Evolutionary conservation across 345 rosid species (phyloP).

Genomic region (Dimocarpus longan): DNA sequence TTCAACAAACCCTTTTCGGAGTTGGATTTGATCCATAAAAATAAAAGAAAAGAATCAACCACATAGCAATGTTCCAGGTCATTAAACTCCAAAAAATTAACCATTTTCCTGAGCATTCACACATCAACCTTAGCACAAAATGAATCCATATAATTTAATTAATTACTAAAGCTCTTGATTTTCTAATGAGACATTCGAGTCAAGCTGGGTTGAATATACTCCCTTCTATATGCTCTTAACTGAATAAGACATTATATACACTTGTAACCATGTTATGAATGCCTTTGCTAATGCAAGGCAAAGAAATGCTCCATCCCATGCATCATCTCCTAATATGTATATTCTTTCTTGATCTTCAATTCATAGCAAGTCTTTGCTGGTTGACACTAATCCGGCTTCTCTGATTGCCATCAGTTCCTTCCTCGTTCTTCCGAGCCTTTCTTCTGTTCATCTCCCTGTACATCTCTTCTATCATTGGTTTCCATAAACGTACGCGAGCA

Average conservation of each 20-base stretch:
- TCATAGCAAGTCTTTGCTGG: constrained; percentile 33
- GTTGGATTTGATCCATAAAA: too few species aligned
- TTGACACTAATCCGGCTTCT: constrained; percentile 37
- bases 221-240: neutral
- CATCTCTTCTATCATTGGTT: constrained; percentile 99
- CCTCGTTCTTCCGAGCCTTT: constrained; percentile 36
- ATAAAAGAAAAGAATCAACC: too few species aligned
- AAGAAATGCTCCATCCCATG: neutral
- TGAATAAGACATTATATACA: constrained; percentile 29
- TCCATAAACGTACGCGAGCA: constrained; percentile 96
- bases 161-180: neutral
- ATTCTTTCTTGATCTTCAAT: constrained; percentile 7
- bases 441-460: constrained; percentile 79
- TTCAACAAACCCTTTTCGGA: too few species aligned
- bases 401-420: constrained; percentile 34
- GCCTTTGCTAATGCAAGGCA: neutral
- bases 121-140: neutral
- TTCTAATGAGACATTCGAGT: neutral
- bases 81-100: too few species aligned
- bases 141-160: neutral
- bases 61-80: neutral
- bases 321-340: neutral
- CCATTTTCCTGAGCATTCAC: neutral
- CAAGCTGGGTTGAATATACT: neutral
- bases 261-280: constrained; percentile 17